These are phyloP conservation scores for Ustulina deusta DNA, from an alignment of 2,329 filamentous ascomycete genomes.

Conservation along the genomic window DNA sequence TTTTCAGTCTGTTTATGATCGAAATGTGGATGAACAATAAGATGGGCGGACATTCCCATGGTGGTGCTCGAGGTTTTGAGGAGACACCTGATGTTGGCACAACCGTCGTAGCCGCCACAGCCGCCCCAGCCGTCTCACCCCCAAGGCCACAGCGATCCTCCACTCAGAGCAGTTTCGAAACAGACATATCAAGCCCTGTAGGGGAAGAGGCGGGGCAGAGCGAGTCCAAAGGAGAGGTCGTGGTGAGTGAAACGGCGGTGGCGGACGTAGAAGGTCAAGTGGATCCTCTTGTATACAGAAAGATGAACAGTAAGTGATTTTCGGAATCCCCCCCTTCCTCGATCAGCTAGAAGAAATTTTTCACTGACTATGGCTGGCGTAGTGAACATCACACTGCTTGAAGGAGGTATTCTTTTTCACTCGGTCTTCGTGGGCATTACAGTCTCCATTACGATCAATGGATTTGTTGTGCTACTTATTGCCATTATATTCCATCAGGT, in stretches of 20 bases:
- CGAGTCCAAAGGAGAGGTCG: conserved; percentile 44
- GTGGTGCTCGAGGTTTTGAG: conserved; percentile 63
- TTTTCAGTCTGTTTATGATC: conserved; percentile 71
- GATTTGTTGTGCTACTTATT: conserved; percentile 74
- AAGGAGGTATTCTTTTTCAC: conserved; percentile 83
- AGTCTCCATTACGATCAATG: conserved; percentile 74
- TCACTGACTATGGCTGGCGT: neutral
- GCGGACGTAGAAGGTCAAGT: conserved; percentile 61
- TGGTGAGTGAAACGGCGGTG: conserved; percentile 52
- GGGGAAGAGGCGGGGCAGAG: conserved; percentile 56
- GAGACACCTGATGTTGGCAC: neutral
- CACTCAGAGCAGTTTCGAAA: conserved; percentile 51
- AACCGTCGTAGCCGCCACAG: conserved; percentile 31
- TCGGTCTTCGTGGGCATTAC: conserved; percentile 82
- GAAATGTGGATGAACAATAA: conserved; percentile 72
- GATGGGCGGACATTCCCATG: conserved; percentile 69
- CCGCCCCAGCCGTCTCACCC: conserved; percentile 41
- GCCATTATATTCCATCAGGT: conserved; percentile 80
- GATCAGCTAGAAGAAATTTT: neutral
- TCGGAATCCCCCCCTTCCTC: neutral
- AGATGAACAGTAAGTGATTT: conserved; percentile 61
- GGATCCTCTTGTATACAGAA: conserved; percentile 64
- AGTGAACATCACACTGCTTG: conserved; percentile 78
- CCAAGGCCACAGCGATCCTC: conserved; percentile 52
- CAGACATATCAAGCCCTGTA: conserved; percentile 54